Percentiles rank a stretch among this genome's conserved stretches.
Conservation (phyloP, 768 basidiomycete species). For the Boletus pseudo-olivaceus region DNA sequence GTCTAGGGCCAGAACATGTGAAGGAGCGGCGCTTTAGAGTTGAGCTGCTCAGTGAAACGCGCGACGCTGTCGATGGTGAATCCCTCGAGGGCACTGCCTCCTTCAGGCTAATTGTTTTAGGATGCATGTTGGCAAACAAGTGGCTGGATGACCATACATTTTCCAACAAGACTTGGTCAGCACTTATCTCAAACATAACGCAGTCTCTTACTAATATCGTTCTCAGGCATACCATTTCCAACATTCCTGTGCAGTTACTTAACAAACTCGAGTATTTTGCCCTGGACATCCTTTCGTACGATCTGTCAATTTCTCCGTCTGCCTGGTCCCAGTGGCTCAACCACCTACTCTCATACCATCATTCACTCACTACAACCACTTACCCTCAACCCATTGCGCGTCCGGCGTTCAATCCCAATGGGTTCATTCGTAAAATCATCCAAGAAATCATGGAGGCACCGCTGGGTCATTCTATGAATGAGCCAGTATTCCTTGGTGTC, state of each 20-base stretch:
- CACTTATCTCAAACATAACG: not conserved
- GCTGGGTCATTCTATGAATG: constrained; percentile 29
- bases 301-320: constrained; percentile 60
- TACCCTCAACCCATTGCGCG: constrained; percentile 76
- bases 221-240: constrained; percentile 75
- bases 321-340: constrained; percentile 73
- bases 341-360: constrained; percentile 63
- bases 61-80: constrained; percentile 41
- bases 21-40: constrained; percentile 64
- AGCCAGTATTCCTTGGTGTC: constrained; percentile 70
- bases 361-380: constrained; percentile 53
- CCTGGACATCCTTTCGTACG: constrained; percentile 65
- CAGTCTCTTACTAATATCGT: constrained; percentile 1
- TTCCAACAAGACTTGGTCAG: constrained; percentile 85
- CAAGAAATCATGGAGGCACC: constrained; percentile 64
- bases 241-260: constrained; percentile 63
- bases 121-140: constrained; percentile 85
- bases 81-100: constrained; percentile 56
- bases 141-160: constrained; percentile 89
- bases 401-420: constrained; percentile 68
- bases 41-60: constrained; percentile 54
- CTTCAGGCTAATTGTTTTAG: constrained; percentile 72
- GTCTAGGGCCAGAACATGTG: constrained; percentile 47
- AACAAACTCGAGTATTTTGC: constrained; percentile 72
- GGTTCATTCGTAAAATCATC: constrained; percentile 63